These are phyloP conservation scores for Fusarium sp. DNA, from an alignment of 2,329 filamentous ascomycete species.

Conservation along the genomic window DNA sequence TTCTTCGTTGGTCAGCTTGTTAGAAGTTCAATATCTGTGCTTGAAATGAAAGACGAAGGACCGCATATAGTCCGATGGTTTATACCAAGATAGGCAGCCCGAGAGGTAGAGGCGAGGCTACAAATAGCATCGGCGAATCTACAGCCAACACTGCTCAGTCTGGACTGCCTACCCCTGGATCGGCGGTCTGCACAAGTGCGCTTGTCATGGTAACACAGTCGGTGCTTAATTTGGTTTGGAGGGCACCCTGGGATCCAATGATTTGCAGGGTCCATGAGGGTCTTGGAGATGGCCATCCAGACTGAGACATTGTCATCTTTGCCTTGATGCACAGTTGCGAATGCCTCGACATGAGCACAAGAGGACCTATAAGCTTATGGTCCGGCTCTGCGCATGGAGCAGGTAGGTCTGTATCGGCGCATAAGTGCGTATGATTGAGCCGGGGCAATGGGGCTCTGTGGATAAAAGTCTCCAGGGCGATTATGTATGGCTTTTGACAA, in stretches of 20 bases:
- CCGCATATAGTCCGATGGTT: slow-evolving; percentile 20
- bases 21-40: background rate
- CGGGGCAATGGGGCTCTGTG: slow-evolving; percentile 31
- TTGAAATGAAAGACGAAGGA: slow-evolving; percentile 23
- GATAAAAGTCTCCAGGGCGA: slow-evolving; percentile 35
- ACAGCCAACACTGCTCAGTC: slow-evolving; percentile 40
- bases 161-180: slow-evolving; percentile 41
- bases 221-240: slow-evolving; percentile 41
- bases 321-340: slow-evolving; percentile 9
- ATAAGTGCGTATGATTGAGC: slow-evolving; percentile 12
- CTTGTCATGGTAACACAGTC: slow-evolving; percentile 36
- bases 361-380: slow-evolving; percentile 17
- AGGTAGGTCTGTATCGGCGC: slow-evolving; percentile 9
- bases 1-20: background rate
- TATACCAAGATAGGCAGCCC: slow-evolving; percentile 32
- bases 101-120: slow-evolving; percentile 27
- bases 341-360: slow-evolving; percentile 17
- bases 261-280: slow-evolving; percentile 43
- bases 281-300: slow-evolving; percentile 19
- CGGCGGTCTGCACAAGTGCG: slow-evolving; percentile 40
- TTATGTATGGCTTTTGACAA: slow-evolving; percentile 35
- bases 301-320: slow-evolving; percentile 24
- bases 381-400: slow-evolving; percentile 10
- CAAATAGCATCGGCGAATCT: slow-evolving; percentile 40
- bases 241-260: slow-evolving; percentile 33